phyloP scores from a whole-genome alignment of 805 yeast species.

The Kodamaea lidongshanica region DNA sequence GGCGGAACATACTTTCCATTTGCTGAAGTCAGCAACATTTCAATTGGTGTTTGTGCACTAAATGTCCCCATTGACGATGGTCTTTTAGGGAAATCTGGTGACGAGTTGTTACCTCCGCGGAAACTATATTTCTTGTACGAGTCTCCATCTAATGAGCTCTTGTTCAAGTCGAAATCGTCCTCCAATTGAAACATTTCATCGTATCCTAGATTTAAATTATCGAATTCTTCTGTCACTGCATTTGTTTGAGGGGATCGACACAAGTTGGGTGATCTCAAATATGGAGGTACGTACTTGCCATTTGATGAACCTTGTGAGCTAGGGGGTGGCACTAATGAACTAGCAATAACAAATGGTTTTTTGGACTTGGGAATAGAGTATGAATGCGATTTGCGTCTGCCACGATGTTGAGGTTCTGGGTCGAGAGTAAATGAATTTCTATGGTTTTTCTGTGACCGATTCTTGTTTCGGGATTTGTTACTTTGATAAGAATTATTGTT shows the following conservation, averaged over 20 bases:
- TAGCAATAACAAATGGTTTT: constrained; percentile 2
- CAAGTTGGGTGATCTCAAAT: constrained; percentile 32
- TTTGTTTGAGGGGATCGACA: constrained; percentile 27
- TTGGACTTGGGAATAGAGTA: constrained; percentile 10
- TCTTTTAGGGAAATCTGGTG: constrained; percentile 6
- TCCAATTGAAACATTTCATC: constrained; percentile 40
- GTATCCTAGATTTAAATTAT: constrained; percentile 22
- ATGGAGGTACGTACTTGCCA: constrained; percentile 37
- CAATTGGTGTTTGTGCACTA: constrained; percentile 3
- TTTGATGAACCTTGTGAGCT: too few relatives aligned
- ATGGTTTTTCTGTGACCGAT: too few relatives aligned
- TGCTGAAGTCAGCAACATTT: constrained; percentile 10
- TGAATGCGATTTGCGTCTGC: constrained; percentile 12
- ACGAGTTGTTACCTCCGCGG: constrained; percentile 6
- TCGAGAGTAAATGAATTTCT: too few relatives aligned
- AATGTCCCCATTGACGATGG: constrained; percentile 5
- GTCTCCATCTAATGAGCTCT: constrained; percentile 7
- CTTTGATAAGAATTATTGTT: background rate
- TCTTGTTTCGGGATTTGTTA: background rate
- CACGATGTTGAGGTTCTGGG: too few relatives aligned
- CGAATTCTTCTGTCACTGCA: constrained; percentile 34
- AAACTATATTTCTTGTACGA: constrained; percentile 13
- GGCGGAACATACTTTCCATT: constrained; percentile 67
- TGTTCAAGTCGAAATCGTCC: constrained; percentile 27
- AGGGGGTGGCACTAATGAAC: background rate